Base-by-base conservation (phyloP, 352 stramenopile genomes). In the Pythium graminicola region DNA sequence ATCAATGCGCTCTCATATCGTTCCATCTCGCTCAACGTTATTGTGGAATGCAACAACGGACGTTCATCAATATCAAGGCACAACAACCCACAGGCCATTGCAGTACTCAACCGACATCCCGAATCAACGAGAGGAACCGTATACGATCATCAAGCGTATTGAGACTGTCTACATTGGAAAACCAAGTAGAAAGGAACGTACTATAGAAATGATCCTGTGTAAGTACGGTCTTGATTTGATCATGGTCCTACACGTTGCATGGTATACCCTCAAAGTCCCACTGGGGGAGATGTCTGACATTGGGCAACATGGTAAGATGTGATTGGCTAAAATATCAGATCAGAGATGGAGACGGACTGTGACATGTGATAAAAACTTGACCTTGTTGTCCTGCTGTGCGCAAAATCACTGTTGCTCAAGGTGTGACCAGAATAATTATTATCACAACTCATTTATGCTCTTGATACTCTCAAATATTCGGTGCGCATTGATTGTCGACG, bases 141-240 rank as follows among this genome's bases (percentile, higher is more conserved):
- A 47, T 38, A 60, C 43, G 35, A 56, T 64, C 56, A 64, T 64
- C 56, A 58, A 44, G 29, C 46, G 28, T 39, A 56, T 60, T 61
- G 45, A 50, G 50, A 62, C 57, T 61, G 47, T 66, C 46, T 57
- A 61, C 51, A 50, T 66, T 57, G 47, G 32, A 58, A 66, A 62
- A 56, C 51, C 50, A 65, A 60, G 45, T 65, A 60, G 51, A 60
- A 60, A 54, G 51, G 50, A 65, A 43, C 43, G 26, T 52, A 65
- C 50, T 60, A 60, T 65, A 60, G 57, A 65, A 65, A 60, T 60
- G 50, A 65, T 60, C 57, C 57, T 64, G 57, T 64, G 23, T 52
- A 56, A 64, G 57, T 64, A 64, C 57, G 57, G 57, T 64, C 58
- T 66, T 62, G 27, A 11, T 46, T 51, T 16, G 19, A 31, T 23